phyloP scores from a whole-genome alignment of 1,139 yeast species.

The Suhomyces taliae region DNA sequence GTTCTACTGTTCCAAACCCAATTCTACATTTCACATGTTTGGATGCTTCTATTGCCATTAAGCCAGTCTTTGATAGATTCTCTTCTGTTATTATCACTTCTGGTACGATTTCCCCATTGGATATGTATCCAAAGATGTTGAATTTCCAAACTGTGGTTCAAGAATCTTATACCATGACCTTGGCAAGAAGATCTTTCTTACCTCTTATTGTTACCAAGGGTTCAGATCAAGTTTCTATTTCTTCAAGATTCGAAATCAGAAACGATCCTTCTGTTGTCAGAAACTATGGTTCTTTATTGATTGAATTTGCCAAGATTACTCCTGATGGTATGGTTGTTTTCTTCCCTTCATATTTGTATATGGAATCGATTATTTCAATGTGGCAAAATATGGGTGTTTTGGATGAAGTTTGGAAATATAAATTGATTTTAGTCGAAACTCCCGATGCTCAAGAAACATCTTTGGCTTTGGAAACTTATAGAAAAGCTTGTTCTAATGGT shows the following conservation, averaged over 20 bases:
- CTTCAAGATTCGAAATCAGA: constrained; percentile 93
- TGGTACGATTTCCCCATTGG: constrained; percentile 97
- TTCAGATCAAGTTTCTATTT: constrained; percentile 94
- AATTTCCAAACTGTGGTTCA: constrained; percentile 93
- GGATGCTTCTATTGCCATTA: constrained; percentile 97
- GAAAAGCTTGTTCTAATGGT: constrained; percentile 96
- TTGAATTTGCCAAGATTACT: constrained; percentile 91
- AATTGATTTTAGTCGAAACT: constrained; percentile 92
- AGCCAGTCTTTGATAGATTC: constrained; percentile 92
- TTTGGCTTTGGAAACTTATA: constrained; percentile 87
- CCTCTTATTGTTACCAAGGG: constrained; percentile 98
- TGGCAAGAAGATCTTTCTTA: constrained; percentile 86
- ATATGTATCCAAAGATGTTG: constrained; percentile 97
- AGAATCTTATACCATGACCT: constrained; percentile 93
- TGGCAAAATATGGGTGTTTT: constrained; percentile 98
- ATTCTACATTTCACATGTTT: constrained; percentile 91
- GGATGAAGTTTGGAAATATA: constrained; percentile 98
- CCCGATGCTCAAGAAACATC: constrained; percentile 99
- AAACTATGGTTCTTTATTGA: constrained; percentile 87
- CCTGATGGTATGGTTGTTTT: constrained; percentile 99
- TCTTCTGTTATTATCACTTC: constrained; percentile 94
- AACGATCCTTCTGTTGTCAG: constrained; percentile 98
- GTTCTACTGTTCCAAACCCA: constrained; percentile 97
- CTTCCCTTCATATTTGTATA: constrained; percentile 93
- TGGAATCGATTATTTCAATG: constrained; percentile 97